These are phyloP conservation scores for Candida glucosophila DNA, from an alignment of 1,139 yeast genomes.

Conservation along the genomic window DNA sequence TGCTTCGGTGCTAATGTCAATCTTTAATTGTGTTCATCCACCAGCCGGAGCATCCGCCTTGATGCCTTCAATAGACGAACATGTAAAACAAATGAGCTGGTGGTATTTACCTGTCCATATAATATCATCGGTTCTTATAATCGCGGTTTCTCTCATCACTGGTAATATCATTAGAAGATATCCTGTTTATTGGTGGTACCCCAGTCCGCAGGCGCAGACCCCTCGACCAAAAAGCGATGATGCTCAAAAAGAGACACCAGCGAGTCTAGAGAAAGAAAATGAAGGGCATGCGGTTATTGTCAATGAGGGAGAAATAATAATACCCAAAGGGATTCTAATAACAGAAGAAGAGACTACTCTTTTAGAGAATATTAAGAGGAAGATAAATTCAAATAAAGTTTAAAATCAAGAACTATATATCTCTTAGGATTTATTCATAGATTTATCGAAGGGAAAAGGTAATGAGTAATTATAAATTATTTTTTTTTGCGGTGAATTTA, in stretches of 20 bases:
- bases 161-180: constrained; percentile 49
- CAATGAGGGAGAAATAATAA: constrained; percentile 2
- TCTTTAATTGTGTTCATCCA: constrained; percentile 57
- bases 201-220: constrained; percentile 12
- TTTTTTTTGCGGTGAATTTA: no score
- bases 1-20: constrained; percentile 49
- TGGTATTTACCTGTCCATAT: constrained; percentile 56
- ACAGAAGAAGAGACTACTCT: no score
- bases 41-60: constrained; percentile 72
- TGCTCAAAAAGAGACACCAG: no score
- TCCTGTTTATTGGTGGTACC: constrained; percentile 62
- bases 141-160: constrained; percentile 44
- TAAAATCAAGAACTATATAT: no score
- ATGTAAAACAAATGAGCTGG: constrained; percentile 51
- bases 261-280: no score
- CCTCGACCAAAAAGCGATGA: no score
- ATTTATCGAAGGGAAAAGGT: no score
- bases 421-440: no score
- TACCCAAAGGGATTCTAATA: no score
- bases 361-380: no score
- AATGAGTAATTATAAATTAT: no score
- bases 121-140: constrained; percentile 41
- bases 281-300: constrained; percentile 1
- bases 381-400: no score
- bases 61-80: constrained; percentile 44